Percentiles rank a stretch among this genome's conserved stretches.
Conservation (phyloP, 768 basidiomycete species). For the Phylloporus scabripes region DNA sequence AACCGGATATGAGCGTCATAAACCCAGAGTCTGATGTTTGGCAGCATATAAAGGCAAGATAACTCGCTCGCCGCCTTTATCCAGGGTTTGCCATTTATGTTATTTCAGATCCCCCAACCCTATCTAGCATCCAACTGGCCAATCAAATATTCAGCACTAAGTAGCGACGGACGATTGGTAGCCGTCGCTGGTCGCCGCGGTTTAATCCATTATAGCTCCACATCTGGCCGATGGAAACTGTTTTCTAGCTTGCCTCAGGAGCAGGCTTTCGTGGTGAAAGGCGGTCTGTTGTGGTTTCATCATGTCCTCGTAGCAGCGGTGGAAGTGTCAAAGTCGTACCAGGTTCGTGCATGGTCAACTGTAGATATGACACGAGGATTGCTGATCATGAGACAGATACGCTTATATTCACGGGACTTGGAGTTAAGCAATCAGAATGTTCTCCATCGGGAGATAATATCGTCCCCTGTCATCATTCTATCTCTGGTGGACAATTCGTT, state of each 20-base stretch:
- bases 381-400: conserved; percentile 50
- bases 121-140: conserved; percentile 94
- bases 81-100: background rate
- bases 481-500: conserved; percentile 94
- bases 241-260: conserved; percentile 82
- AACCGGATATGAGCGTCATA: conserved; percentile 97
- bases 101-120: conserved; percentile 72
- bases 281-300: conserved; percentile 94
- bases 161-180: conserved; percentile 84
- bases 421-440: conserved; percentile 81
- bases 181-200: conserved; percentile 91
- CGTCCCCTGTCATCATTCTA: conserved; percentile 76
- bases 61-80: conserved; percentile 1
- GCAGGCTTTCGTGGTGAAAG: conserved; percentile 79
- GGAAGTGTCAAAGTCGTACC: conserved; percentile 73
- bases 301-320: conserved; percentile 90
- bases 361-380: background rate
- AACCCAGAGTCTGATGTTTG: conserved; percentile 98
- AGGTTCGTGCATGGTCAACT: conserved; percentile 40
- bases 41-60: conserved; percentile 85
- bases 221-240: conserved; percentile 92
- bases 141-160: conserved; percentile 85
- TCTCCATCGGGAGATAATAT: conserved; percentile 71
- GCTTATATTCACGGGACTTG: conserved; percentile 89
- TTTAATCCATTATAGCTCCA: conserved; percentile 88